These are phyloP conservation scores for Blastocladiella emersonii DNA, from an alignment of 371 early-diverging fungal species.

Conservation along the genomic window DNA sequence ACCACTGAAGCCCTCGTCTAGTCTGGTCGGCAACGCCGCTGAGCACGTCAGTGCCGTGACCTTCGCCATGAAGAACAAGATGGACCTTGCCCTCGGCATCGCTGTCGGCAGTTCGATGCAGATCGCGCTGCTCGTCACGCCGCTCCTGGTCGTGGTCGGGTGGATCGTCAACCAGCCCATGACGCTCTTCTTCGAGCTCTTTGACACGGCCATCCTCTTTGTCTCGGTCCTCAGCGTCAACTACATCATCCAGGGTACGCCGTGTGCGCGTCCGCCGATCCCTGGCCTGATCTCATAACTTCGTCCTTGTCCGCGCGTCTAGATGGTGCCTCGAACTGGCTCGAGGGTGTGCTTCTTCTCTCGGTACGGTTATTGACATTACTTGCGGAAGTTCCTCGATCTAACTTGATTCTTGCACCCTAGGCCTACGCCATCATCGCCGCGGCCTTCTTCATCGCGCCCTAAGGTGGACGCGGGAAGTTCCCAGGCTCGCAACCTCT, in stretches of 20 bases:
- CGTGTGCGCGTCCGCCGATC: no score
- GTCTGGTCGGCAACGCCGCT: conserved; percentile 34
- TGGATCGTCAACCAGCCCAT: conserved; percentile 67
- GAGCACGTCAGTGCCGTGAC: conserved; percentile 73
- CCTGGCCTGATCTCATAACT: no score
- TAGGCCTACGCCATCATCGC: conserved; percentile 62
- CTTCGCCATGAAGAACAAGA: conserved; percentile 70
- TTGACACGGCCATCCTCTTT: conserved; percentile 69
- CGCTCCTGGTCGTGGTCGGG: conserved; percentile 69
- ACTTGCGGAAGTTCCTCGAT: no score
- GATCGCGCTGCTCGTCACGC: conserved; percentile 76
- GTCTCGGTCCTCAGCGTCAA: conserved; percentile 68
- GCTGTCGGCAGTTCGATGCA: conserved; percentile 85
- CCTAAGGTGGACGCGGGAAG: no score
- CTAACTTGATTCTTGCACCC: no score
- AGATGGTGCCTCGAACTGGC: conserved; percentile 65
- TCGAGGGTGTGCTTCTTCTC: conserved; percentile 71
- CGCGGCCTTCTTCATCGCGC: conserved; percentile 11
- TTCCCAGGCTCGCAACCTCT: no score
- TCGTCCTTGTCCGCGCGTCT: no score
- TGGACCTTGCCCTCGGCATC: conserved; percentile 73
- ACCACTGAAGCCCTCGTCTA: no score
- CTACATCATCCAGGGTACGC: no score
- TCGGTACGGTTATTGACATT: no score
- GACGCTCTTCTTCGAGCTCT: conserved; percentile 61